A percentile compares a stretch with the other conserved stretches of the same genome.
Conservation (phyloP, 2,329 filamentous ascomycete genomes). For the Nemania sp. region DNA sequence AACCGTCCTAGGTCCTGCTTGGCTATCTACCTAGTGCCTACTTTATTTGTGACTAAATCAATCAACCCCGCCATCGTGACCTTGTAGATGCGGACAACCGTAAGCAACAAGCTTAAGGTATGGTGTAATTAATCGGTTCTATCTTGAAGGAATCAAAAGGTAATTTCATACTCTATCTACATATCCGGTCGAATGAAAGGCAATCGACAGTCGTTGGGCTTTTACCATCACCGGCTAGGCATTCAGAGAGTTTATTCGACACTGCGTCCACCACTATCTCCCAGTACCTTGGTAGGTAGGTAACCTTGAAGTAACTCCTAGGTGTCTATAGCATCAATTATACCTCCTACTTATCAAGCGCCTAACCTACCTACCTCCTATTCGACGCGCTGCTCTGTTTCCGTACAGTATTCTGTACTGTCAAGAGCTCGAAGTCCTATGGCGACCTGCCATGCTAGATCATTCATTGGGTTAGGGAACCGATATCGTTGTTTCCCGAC, state of each 20-base stretch:
- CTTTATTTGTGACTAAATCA: background rate
- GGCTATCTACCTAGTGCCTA: background rate
- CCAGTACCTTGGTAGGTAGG: background rate
- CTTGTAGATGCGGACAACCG: background rate
- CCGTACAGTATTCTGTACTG: background rate
- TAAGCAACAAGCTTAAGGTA: background rate
- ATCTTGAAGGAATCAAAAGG: background rate
- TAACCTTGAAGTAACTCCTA: too few relatives aligned
- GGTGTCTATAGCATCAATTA: too few relatives aligned
- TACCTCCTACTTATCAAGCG: too few relatives aligned
- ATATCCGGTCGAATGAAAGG: background rate
- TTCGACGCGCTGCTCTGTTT: too few relatives aligned
- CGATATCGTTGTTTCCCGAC: background rate
- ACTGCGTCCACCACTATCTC: too few relatives aligned
- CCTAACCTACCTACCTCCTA: too few relatives aligned
- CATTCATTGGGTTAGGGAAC: background rate
- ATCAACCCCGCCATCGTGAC: conserved; percentile 29
- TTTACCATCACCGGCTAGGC: too few relatives aligned
- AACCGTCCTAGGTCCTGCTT: background rate
- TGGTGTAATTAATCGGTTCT: background rate
- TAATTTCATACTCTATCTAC: background rate
- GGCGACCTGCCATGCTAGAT: conserved; percentile 3
- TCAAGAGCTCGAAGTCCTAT: background rate
- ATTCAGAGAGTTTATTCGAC: too few relatives aligned
- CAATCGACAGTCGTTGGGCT: too few relatives aligned